Base-by-base conservation (phyloP, 2,329 filamentous ascomycete genomes). In the Chrysoporthe austroafricana region DNA sequence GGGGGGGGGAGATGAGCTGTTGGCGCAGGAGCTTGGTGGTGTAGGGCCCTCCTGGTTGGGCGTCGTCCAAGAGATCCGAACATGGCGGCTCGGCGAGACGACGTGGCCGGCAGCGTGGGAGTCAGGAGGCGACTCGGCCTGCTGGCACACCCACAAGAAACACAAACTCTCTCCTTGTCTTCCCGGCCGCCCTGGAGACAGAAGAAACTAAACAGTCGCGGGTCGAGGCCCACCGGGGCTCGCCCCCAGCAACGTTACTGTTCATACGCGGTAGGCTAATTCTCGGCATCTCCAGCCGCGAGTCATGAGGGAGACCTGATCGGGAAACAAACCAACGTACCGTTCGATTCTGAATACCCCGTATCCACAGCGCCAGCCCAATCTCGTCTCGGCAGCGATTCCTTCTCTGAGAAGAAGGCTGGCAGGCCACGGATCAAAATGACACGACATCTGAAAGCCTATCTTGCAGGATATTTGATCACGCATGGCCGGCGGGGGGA, bases 391-490 rank as follows among this genome's bases (percentile, higher is more conserved):
- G 50, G 4, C 14, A 14, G 11, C 5, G 21, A 8, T 7, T 26
- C 26, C 26, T 26, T 26, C 26, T 26, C 7, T 21, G n/a, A 21
- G n/a, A 21, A 26, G 48, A 26, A 26, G 26, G 26, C 26, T 26
- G 26, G 26, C 26, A 26, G 26, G 26, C 5, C 5, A 13, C 9
- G n/a, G 11, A n/a, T 32, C n/a, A 21, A 52, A 32, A 43, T 43
- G 61, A 54, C 61, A 52, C 34, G 7, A 21, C 34, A 43, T 52
- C 61, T 18, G 50, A 63, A 56, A 60, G 48, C 52, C 34, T 43
- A 63, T 63, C 61, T 63, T 54, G 48, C 59, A 50, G 44, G 11
- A 36, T 16, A 14, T 32, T 34, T 36, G 26, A 21, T 62, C 59
- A 34, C 26, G 14, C 43, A 14, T n/a, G 14, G 26, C 50, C 32